A percentile compares a stretch with the other conserved stretches of the same genome.
phyloP scores from a whole-genome alignment of 2,329 filamentous ascomycete genomes.

The Aspergillus proliferans region DNA sequence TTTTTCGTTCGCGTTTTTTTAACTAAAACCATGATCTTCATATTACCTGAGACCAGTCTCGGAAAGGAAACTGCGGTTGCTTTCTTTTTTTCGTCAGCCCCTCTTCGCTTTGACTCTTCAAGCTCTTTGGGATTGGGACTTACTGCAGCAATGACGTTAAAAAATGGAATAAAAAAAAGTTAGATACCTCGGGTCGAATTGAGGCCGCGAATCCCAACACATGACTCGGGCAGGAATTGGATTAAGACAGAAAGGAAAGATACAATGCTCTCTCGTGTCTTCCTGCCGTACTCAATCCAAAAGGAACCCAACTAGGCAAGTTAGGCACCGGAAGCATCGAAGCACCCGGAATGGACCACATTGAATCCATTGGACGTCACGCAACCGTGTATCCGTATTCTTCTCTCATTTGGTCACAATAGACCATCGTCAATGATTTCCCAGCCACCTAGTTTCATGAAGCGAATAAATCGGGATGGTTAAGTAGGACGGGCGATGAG shows the following conservation, averaged over 20 bases:
- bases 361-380: constrained; percentile 4
- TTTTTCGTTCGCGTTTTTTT: constrained; percentile 3
- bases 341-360: not conserved
- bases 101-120: constrained; percentile 1
- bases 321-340: not conserved
- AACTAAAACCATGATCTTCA: too few relatives aligned
- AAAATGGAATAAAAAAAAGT: not conserved
- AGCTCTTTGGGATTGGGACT: not conserved
- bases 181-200: not conserved
- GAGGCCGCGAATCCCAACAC: not conserved
- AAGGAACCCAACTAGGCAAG: not conserved
- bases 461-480: constrained; percentile 4
- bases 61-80: constrained; percentile 9
- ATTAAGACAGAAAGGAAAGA: not conserved
- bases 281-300: not conserved
- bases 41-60: too few relatives aligned
- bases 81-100: constrained; percentile 9
- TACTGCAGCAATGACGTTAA: not conserved
- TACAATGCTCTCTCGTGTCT: not conserved
- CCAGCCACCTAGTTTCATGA: constrained; percentile 21
- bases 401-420: constrained; percentile 1
- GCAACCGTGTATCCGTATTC: constrained; percentile 4
- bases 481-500: not conserved
- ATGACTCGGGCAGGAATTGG: not conserved
- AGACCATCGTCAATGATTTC: constrained; percentile 8